Evolutionary conservation across 768 basidiomycete genomes (phyloP), one percentile per base, ranked within the genome.

Genomic region (Lyophyllum decastes): DNA sequence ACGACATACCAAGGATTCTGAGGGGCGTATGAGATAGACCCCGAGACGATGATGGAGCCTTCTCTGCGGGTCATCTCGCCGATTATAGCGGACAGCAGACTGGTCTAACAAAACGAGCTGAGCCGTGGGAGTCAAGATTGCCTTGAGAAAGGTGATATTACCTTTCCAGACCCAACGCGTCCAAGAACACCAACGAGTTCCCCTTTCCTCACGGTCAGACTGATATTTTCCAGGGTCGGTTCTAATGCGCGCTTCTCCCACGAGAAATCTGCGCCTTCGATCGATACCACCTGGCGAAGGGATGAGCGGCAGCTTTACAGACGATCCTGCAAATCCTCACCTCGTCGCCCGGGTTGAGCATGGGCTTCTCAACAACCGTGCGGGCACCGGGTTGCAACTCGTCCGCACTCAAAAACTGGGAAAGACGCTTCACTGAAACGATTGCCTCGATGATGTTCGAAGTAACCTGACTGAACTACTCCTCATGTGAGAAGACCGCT

Each of bases 121-220:
- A 43, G 26, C 12, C 4, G 22, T 22, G 19, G 21, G 10, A 25
- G 35, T 44, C 2, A 16, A 25, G 26, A 22, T 14, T 9, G 8
- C 10, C 17, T 21, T 16, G 17, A 8, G 11, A 43, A 46, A 38
- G 4, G 35, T 27, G 12, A 10, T 1, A 52, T 52, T 58, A 88
- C 90, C 82, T 98, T 98, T 54, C 96, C 95, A 38, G 87, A 84
- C 9, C 95, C 95, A 22, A 98, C 95, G 21, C 92, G 87, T 16
- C 96, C 96, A 17, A 96, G 80, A 7, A 98, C 73, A 2, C 89
- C 93, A 0, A 94, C 78, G 5, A 98, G 73, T 63, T 97, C 91
- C 7, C 95, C 95, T 68, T 93, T 95, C 52, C 79, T 82, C 2
- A 90, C 85, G 0, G 77, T 78, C 21, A 98, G 63, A 64, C 87